These are phyloP conservation scores for Lupinus albus DNA, from an alignment of 306 rosid species.

Conservation along the genomic window DNA sequence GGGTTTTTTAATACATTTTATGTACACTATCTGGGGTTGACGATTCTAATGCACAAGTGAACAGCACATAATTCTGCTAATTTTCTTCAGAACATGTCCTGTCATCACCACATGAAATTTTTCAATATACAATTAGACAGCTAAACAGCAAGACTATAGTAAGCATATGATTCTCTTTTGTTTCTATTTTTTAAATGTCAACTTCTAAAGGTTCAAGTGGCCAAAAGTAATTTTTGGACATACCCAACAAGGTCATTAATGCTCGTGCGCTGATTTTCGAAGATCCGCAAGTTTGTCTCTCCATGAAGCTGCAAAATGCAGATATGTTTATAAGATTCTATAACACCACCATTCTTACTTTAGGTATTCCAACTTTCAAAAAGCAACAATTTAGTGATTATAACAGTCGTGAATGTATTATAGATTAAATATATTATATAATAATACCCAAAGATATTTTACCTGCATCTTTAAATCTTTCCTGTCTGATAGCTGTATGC, in stretches of 20 bases:
- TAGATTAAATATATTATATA: slow-evolving; percentile 5
- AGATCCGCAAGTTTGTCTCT: slow-evolving; percentile 73
- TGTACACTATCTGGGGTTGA: slow-evolving; percentile 43
- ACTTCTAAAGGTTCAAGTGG: slow-evolving; percentile 6
- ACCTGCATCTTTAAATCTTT: slow-evolving; percentile 93
- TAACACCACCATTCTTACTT: slow-evolving; percentile 13
- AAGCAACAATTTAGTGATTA: neutral
- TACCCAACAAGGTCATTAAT: slow-evolving; percentile 49
- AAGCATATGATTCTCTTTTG: neutral
- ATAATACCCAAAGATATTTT: slow-evolving; percentile 19
- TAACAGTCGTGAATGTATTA: slow-evolving; percentile 2
- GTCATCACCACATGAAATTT: slow-evolving; percentile 36
- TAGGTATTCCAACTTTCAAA: slow-evolving; percentile 27
- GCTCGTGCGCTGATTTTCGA: slow-evolving; percentile 65
- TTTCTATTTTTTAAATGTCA: neutral
- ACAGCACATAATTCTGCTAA: slow-evolving; percentile 42
- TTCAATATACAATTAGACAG: slow-evolving; percentile 35
- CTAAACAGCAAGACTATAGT: slow-evolving; percentile 20
- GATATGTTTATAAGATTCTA: slow-evolving; percentile 25
- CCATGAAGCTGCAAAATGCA: slow-evolving; percentile 77
- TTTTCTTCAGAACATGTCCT: slow-evolving; percentile 45
- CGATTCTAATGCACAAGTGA: slow-evolving; percentile 48
- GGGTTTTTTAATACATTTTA: slow-evolving; percentile 37
- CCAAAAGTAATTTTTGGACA: slow-evolving; percentile 19
- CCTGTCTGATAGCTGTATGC: slow-evolving; percentile 70